Evolutionary conservation across 192 early-diverging fungal genomes (phyloP).

Genomic region (Rhizophlyctis rosea): DNA sequence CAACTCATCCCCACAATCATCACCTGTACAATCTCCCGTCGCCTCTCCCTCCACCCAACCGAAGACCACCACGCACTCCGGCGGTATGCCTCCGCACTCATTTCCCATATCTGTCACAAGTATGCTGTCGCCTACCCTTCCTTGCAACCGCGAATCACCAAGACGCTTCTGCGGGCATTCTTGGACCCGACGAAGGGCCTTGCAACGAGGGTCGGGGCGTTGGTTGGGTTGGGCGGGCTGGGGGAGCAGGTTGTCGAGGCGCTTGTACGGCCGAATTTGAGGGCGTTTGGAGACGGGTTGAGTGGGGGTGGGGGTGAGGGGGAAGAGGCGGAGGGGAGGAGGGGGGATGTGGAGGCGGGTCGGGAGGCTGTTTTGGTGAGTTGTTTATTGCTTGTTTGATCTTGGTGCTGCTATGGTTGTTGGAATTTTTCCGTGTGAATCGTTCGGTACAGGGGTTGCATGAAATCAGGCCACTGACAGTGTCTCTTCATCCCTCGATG

Average conservation of each 20-base stretch:
- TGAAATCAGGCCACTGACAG: no score
- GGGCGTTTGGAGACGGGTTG: constrained; percentile 25
- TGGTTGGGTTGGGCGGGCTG: constrained; percentile 71
- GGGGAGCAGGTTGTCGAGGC: constrained; percentile 75
- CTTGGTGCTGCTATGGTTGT: no score
- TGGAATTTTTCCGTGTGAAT: no score
- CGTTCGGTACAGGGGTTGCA: no score
- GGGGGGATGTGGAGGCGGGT: no score
- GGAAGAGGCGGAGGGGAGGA: no score
- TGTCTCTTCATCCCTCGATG: no score
- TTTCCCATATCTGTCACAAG: constrained; percentile 67
- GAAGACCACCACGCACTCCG: constrained; percentile 87
- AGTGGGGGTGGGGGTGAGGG: constrained; percentile 9
- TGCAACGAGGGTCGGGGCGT: constrained; percentile 85
- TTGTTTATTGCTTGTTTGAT: no score
- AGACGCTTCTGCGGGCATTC: constrained; percentile 86
- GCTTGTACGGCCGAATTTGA: constrained; percentile 49
- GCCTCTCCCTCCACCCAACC: constrained; percentile 64
- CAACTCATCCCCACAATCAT: constrained; percentile 92
- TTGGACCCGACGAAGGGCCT: constrained; percentile 80
- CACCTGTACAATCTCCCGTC: constrained; percentile 87
- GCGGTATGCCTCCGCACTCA: constrained; percentile 67
- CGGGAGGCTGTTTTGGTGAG: no score
- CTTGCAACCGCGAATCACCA: constrained; percentile 83
- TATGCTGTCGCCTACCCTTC: constrained; percentile 82